phyloP scores from a whole-genome alignment of 345 rosid genomes.

The Carallia pectinifolia region DNA sequence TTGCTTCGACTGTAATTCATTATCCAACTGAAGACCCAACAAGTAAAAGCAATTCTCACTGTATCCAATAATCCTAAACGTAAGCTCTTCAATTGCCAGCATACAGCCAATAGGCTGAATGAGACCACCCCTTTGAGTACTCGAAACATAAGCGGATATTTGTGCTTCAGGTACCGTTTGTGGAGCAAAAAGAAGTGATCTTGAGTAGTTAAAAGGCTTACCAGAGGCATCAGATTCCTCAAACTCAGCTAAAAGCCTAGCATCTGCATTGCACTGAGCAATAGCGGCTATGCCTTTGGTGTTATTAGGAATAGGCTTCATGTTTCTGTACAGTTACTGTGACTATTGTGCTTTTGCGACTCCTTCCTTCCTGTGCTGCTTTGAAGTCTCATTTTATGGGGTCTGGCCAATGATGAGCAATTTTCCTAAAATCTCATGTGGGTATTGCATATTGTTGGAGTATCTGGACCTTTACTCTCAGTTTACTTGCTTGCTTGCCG shows the following conservation, averaged over 20 bases:
- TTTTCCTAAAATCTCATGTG: slow-evolving; percentile 10
- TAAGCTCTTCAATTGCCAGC: slow-evolving; percentile 62
- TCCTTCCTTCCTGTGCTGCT: not conserved
- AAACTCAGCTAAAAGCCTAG: slow-evolving; percentile 65
- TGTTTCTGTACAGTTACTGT: slow-evolving; percentile 37
- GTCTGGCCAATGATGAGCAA: not conserved
- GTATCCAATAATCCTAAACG: slow-evolving; percentile 49
- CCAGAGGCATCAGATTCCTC: slow-evolving; percentile 63
- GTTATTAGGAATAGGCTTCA: slow-evolving; percentile 30
- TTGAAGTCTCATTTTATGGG: slow-evolving; percentile 11
- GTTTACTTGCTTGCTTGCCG: not conserved
- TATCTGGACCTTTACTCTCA: slow-evolving; percentile 17
- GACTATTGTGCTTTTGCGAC: too few species aligned
- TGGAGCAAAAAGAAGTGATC: slow-evolving; percentile 50
- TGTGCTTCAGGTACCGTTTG: slow-evolving; percentile 54
- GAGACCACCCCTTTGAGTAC: slow-evolving; percentile 79
- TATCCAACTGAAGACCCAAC: slow-evolving; percentile 35
- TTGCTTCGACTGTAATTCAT: slow-evolving; percentile 8
- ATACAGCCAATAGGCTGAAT: slow-evolving; percentile 81
- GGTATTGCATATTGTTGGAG: not conserved
- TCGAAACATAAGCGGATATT: slow-evolving; percentile 59
- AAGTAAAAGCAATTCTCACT: slow-evolving; percentile 68
- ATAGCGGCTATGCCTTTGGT: slow-evolving; percentile 35
- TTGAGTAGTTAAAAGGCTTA: slow-evolving; percentile 69
- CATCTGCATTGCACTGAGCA: slow-evolving; percentile 75